Evolutionary conservation across 2,329 filamentous ascomycete species (phyloP), one percentile per base, ranked within the genome.

Genomic region (Drechslerella stenobrocha): DNA sequence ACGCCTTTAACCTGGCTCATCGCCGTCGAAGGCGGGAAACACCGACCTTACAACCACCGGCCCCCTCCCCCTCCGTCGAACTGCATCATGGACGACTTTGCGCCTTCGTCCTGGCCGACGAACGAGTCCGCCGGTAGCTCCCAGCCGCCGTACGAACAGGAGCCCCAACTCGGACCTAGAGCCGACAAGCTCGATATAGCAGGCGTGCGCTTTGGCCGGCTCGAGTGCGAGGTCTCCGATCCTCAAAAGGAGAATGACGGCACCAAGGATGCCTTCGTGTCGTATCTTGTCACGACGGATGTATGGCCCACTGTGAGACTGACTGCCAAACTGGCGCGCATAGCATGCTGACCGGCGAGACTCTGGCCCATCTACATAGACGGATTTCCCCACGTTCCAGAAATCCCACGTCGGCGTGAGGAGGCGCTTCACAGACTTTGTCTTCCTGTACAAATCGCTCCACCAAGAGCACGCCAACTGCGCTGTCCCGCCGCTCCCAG

Each of bases 161-260:
- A 65, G 47, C 72, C 71, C 22, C 75, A 75, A 58, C 73, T 74
- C 9, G 75, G 75, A 5, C 67, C 69, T n/a, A 72, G 74, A 69
- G 74, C 75, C 35, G 76, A 77, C 73, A 70, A 71, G 35, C 51
- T 77, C 60, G 85, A 88, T 74, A 77, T 84, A 52, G 81, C 82
- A 32, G 84, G 84, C 45, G 80, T 88, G 55, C 86, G 86, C 67
- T 82, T 81, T 34, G 92, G 95, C 71, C 82, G 84, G 59, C 82
- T 98, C 42, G 88, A 95, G 75, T 96, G 91, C 76, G 84, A 80
- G 15, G 92, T 98, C 15, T 84, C 85, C 56, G 83, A 86, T 63
- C 90, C 93, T 18, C 83, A 92, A 77, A 97, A 96, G 78, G 93
- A 97, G 80, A 93, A 92, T 74, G 90, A 96, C 74, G 92, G 93